These are phyloP conservation scores for Sugiyamaella neomexicana DNA, from an alignment of 1,139 yeast genomes.

Conservation along the genomic window DNA sequence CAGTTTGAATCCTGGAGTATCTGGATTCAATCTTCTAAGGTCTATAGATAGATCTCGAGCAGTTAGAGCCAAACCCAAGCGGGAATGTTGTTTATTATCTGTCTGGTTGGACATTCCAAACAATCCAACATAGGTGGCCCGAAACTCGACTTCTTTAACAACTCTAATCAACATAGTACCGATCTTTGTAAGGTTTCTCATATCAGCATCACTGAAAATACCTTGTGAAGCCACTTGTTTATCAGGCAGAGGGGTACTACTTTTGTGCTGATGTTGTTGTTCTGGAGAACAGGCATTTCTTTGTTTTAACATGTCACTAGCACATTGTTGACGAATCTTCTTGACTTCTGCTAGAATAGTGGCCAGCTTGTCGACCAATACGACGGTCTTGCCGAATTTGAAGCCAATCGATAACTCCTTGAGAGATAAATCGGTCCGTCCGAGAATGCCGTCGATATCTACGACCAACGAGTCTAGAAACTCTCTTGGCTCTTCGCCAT, in stretches of 20 bases:
- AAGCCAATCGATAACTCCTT: slow-evolving; percentile 40
- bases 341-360: slow-evolving; percentile 15
- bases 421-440: slow-evolving; percentile 35
- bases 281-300: neutral
- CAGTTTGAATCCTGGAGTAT: slow-evolving; percentile 44
- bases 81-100: slow-evolving; percentile 3
- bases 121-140: slow-evolving; percentile 35
- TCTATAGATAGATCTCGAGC: slow-evolving; percentile 43
- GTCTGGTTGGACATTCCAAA: slow-evolving; percentile 23
- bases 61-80: slow-evolving; percentile 30
- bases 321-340: slow-evolving; percentile 16
- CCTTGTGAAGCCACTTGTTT: slow-evolving; percentile 13
- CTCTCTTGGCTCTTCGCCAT: slow-evolving; percentile 36
- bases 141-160: slow-evolving; percentile 41
- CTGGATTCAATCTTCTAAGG: slow-evolving; percentile 42
- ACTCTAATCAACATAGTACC: slow-evolving; percentile 39
- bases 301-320: slow-evolving; percentile 13
- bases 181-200: slow-evolving; percentile 29
- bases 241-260: too few species aligned
- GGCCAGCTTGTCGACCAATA: slow-evolving; percentile 17
- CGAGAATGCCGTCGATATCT: slow-evolving; percentile 40
- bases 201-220: slow-evolving; percentile 25
- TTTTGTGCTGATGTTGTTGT: too few species aligned
- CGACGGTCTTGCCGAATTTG: slow-evolving; percentile 33
- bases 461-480: slow-evolving; percentile 36